Base-by-base conservation (phyloP, 1,284 basidiomycete species). In the Cutaneotrichosporon cavernicola region DNA sequence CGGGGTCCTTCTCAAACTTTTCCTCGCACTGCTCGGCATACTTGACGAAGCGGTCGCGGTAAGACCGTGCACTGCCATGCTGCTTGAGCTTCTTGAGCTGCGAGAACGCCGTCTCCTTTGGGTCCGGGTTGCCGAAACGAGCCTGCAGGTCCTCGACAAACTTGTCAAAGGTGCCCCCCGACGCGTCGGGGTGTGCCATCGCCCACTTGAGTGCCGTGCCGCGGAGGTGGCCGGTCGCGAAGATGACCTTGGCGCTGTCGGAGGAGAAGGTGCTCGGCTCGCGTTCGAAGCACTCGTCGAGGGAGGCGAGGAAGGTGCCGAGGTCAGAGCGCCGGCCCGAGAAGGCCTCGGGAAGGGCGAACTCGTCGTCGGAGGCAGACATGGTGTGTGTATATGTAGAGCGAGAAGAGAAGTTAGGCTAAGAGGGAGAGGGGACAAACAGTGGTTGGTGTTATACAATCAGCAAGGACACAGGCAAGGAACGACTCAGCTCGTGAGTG, bases 261-360 rank as follows among this genome's bases (percentile, higher is more conserved):
- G 70, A 65, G 31, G 69, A 64, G 60, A 75, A 73, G 40, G 70
- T 68, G 2, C 64, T 70, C 51, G 71, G 71, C 62, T 72, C 70
- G 31, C 71, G 72, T 40, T 65, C 64, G 61, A 72, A 64, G 60
- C 64, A 22, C 43, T 65, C 26, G 59, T 65, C 38, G 36, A 71
- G 66, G 40, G 57, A 52, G 51, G 34, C 55, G 21, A 67, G 66
- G 63, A 62, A 67, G 14, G 61, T 22, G 40, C 66, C 66, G 36
- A 67, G 50, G 49, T 64, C 49, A 49, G 22, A n/a, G 34, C 57
- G 36, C 55, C 47, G 47, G 34, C 66, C 66, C 36, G 49, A 58
- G 58, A 64, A 67, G 49, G 36, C 18, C 32, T 62, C 62, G 61
- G 63, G 63, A 18, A 60, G 50, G 10, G 55, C 34, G 31, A 65